phyloP scores from a whole-genome alignment of 2,329 filamentous ascomycete genomes.

The Pseudohalonectria lignicola region DNA sequence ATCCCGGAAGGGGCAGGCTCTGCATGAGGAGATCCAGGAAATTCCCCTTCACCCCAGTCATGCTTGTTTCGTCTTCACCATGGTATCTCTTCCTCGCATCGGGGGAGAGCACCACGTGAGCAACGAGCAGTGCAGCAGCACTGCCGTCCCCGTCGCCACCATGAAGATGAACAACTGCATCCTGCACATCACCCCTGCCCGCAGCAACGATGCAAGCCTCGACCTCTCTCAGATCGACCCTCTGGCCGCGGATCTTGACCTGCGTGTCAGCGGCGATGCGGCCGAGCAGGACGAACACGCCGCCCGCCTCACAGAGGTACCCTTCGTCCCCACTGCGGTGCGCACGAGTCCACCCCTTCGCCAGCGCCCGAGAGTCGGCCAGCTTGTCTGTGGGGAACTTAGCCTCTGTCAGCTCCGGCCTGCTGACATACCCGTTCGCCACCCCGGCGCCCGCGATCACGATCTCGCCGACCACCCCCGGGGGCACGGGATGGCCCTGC shows the following conservation, averaged over 20 bases:
- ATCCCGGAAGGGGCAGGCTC: conserved; percentile 7
- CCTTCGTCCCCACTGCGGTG: conserved; percentile 1
- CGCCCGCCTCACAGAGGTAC: neutral
- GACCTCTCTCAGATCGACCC: neutral
- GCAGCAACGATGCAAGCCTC: neutral
- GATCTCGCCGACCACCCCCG: neutral
- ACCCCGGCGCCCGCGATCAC: neutral
- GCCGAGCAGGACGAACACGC: neutral
- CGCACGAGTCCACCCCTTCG: neutral
- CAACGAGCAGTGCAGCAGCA: neutral
- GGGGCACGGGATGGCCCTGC: neutral
- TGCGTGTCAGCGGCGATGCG: conserved; percentile 1
- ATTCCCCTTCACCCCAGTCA: neutral
- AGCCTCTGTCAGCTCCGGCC: neutral
- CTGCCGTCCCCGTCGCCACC: neutral
- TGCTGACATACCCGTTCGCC: neutral
- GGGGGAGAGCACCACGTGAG: neutral
- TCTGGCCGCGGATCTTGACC: conserved; percentile 1
- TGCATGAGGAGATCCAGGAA: neutral
- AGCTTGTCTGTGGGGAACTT: neutral
- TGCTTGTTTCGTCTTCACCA: neutral
- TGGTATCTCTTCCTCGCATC: neutral
- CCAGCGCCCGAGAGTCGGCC: neutral
- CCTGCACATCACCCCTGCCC: neutral
- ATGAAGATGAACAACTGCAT: neutral